Base-by-base conservation (phyloP, 2,329 filamentous ascomycete genomes). In the Hirsutella minnesotensis region DNA sequence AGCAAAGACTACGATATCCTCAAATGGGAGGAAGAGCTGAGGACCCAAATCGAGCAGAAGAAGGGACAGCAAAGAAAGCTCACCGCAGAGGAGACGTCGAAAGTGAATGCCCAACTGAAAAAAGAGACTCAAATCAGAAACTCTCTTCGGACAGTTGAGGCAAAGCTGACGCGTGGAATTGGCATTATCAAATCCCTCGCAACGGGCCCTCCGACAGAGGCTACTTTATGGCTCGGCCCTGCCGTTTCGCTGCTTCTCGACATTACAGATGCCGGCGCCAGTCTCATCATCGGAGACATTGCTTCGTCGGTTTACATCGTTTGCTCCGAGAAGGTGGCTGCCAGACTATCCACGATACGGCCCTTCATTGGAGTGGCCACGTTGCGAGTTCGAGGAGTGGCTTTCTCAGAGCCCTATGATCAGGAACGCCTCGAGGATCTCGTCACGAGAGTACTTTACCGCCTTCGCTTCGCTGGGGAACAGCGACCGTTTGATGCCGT, bases 1-100 rank as follows among this genome's bases (percentile, higher is more conserved):
- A 82, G 79, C 39, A 95, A 94, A 60, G 92, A 96, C 58, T 95
- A 95, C 54, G 87, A 98, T 53, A 94, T 87, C 1, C 64, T 95
- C 34, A 95, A 95, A 62, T 98, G 94, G 92, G 92, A 98, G 62
- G 84, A 90, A 59, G 92, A 98, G 49, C 72, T 98, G 8, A 75
- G 89, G 44, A 74, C 79, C 33, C 87, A 95, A 53, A 65, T 98
- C 34, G 88, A 89, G n/a, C 75, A 86, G 57, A 98, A 96, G 69
- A 95, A 90, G 61, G 90, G 90, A 1, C 78, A 85, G 46, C 79
- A 87, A 53, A 90, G 88, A 67, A 98, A 95, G 64, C 77, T 96
- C 9, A 92, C 86, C 0, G 66, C 86, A 0, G 92, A 96, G 30
- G 90, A 98, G 55, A 82, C 83, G 51, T 77, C 82, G 24, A 96